These are phyloP conservation scores for Plicaturopsis crispa DNA, from an alignment of 768 basidiomycete species.

Conservation along the genomic window DNA sequence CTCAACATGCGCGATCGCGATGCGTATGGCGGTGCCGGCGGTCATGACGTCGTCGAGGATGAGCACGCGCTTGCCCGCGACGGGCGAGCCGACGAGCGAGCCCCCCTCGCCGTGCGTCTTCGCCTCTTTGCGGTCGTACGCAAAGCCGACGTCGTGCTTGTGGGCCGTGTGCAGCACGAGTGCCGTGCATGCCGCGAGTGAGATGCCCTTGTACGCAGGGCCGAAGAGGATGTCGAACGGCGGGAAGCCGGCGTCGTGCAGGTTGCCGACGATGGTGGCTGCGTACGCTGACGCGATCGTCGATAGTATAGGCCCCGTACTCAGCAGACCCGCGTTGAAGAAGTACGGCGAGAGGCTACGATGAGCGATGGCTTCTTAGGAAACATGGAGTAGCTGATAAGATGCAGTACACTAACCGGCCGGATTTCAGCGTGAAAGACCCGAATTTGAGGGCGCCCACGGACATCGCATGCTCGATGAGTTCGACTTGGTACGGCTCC, in stretches of 20 bases:
- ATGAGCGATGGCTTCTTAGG: no score
- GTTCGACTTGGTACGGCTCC: constrained; percentile 47
- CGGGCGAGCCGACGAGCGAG: constrained; percentile 74
- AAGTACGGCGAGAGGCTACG: constrained; percentile 88
- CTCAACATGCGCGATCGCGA: constrained; percentile 69
- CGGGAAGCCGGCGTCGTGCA: constrained; percentile 23
- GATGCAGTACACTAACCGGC: constrained; percentile 79
- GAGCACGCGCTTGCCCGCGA: constrained; percentile 77
- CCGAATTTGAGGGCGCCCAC: constrained; percentile 85
- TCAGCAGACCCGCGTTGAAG: constrained; percentile 90
- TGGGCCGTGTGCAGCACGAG: constrained; percentile 66
- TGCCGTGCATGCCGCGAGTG: constrained; percentile 81
- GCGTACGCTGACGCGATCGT: constrained; percentile 80
- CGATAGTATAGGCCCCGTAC: constrained; percentile 73
- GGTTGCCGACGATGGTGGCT: constrained; percentile 58
- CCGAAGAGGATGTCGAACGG: constrained; percentile 85
- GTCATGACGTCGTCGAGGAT: constrained; percentile 98
- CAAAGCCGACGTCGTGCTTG: constrained; percentile 64
- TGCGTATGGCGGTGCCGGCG: constrained; percentile 79
- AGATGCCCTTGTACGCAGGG: constrained; percentile 96
- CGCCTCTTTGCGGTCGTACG: constrained; percentile 91
- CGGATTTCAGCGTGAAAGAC: constrained; percentile 89
- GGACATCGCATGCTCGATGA: constrained; percentile 62
- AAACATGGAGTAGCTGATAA: no score
- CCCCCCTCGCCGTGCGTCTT: constrained; percentile 98